A percentile compares a stretch with the other conserved stretches of the same genome.
These are phyloP conservation scores for Cadophora sp. DNA, from an alignment of 2,329 filamentous ascomycete genomes.

Conservation along the genomic window DNA sequence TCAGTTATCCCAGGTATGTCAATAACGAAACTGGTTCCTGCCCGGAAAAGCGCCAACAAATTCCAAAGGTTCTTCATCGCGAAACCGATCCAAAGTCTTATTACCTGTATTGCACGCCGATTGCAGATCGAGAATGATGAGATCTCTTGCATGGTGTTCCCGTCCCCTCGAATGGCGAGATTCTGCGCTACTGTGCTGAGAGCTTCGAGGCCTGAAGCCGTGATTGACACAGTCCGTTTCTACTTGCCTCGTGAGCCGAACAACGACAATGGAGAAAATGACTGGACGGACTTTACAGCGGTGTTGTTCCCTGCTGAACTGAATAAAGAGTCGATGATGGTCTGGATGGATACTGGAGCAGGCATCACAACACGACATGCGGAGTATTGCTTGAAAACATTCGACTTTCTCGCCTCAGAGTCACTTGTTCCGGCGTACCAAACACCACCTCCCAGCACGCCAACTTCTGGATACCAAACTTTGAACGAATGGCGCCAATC, in stretches of 20 bases:
- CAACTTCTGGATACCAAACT: background rate
- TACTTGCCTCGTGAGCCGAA: background rate
- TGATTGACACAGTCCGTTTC: background rate
- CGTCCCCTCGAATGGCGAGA: background rate
- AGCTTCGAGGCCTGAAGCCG: background rate
- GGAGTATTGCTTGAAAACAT: constrained; percentile 2
- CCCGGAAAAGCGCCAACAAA: no score
- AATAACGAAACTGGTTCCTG: no score
- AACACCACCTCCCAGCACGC: background rate
- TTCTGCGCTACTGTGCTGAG: background rate
- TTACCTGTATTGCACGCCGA: no score
- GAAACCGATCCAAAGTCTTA: no score
- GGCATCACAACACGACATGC: constrained; percentile 19
- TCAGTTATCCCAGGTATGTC: no score
- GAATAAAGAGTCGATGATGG: background rate
- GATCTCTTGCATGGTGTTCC: no score
- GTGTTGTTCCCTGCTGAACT: background rate
- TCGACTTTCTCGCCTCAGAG: background rate
- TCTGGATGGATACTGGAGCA: constrained; percentile 15
- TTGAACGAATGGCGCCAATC: background rate
- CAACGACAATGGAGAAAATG: background rate
- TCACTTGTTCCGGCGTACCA: background rate
- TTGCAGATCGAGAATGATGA: no score
- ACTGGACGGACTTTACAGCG: background rate
- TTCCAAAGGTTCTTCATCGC: no score